Evolutionary conservation across 2,329 filamentous ascomycete genomes (phyloP), one percentile per base, ranked within the genome.

Genomic region (Corynespora cassiicola): DNA sequence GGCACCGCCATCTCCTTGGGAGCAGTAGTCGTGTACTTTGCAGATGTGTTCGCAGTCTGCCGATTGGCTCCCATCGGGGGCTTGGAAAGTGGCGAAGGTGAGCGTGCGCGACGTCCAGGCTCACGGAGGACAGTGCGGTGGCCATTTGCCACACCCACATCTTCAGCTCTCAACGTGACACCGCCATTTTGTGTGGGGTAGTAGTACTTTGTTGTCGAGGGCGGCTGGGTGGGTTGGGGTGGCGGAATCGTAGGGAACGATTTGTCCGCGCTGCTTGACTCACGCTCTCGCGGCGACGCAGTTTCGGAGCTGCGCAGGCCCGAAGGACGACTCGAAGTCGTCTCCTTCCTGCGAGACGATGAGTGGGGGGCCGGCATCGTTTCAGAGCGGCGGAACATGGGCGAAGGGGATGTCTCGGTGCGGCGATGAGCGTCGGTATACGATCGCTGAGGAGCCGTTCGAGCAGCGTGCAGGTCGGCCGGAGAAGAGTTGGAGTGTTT

Each of bases 301-400:
- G 36, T 39, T 26, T 53, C 56, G n/a, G 61, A 48, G 27, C 58
- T 58, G 31, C 66, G 66, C 4, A 68, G 51, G 16, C 45, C 53
- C 6, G 66, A 66, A 6, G 56, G 42, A 39, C 52, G 61, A 24
- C 52, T 15, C 8, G 33, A 41, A 20, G 42, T 42, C 11, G 51
- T 35, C 7, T 59, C 50, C 33, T 64, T 61, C 36, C 59, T 54
- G 35, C 60, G 55, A n/a, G 58, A 50, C 21, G 56, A 54, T 15
- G 58, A 50, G 23, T 50, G 50, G 7, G 51, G 40, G 42, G 37
- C 33, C 3, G 66, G 72, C 72, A 72, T 73, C 1, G 71, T 75
- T 32, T 75, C 64, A 18, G 72, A 62, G 41, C 73, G 72, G 32
- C 56, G 65, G 28, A 74, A 57, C 22, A 39, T 41, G 16, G 69